phyloP scores from a whole-genome alignment of 176 grass and related monocot species.

The Tillandsia fasciculata region DNA sequence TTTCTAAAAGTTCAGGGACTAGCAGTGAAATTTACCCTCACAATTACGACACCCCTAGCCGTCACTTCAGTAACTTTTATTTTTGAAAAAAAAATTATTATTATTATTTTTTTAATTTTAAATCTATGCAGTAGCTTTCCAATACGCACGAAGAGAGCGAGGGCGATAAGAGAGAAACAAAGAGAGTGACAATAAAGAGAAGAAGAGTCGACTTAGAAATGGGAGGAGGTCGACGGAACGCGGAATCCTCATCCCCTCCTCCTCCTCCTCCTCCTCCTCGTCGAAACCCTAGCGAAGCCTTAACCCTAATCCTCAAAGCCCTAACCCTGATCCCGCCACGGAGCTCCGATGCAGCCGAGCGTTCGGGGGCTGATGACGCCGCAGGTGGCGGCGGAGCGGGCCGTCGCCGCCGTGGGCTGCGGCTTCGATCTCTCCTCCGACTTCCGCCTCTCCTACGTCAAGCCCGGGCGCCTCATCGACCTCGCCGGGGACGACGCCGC shows the following conservation, averaged over 20 bases:
- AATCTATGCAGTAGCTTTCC: not conserved
- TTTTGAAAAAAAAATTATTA: no score
- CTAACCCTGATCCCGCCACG: not conserved
- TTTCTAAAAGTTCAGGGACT: no score
- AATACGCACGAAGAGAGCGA: not conserved
- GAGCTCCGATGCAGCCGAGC: not conserved
- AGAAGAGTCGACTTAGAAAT: not conserved
- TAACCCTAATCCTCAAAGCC: not conserved
- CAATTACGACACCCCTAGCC: no score
- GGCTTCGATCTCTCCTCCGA: slow-evolving; percentile 51
- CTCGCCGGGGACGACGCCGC: not conserved
- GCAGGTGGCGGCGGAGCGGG: slow-evolving; percentile 56
- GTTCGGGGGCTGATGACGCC: slow-evolving; percentile 19
- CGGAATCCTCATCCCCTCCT: no score
- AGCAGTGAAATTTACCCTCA: no score
- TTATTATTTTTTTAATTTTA: no score
- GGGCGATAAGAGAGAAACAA: not conserved
- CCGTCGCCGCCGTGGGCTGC: slow-evolving; percentile 61
- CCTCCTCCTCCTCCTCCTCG: not conserved
- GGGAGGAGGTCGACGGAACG: not conserved
- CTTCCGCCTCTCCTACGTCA: slow-evolving; percentile 37
- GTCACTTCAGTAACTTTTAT: no score
- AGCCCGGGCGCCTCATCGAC: slow-evolving; percentile 36
- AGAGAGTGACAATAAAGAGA: not conserved
- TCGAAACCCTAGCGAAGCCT: not conserved